Percentiles rank a stretch among this genome's conserved stretches.
phyloP scores from a whole-genome alignment of 768 basidiomycete genomes.

The Lanmaoa pseudosensibilis region DNA sequence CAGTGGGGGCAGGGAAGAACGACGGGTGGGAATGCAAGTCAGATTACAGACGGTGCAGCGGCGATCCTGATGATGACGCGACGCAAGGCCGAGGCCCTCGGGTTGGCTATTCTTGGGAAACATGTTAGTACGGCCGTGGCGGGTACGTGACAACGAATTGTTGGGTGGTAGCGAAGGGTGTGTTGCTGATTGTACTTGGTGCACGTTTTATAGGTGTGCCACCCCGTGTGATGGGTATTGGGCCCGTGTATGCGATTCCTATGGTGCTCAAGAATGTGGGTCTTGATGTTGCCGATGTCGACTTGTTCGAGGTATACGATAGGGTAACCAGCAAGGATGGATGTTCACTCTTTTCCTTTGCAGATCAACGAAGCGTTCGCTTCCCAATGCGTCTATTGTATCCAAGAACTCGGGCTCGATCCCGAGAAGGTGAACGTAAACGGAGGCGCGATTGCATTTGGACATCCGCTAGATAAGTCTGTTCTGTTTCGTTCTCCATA shows the following conservation, averaged over 20 bases:
- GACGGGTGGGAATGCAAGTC: constrained; percentile 85
- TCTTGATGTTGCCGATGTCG: constrained; percentile 66
- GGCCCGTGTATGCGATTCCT: constrained; percentile 82
- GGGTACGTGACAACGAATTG: constrained; percentile 39
- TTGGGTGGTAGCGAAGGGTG: background rate
- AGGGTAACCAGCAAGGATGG: background rate
- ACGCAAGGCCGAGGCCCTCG: constrained; percentile 72
- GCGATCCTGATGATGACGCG: constrained; percentile 81
- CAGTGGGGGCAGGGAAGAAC: constrained; percentile 75
- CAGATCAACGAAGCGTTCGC: constrained; percentile 94
- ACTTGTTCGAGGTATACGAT: constrained; percentile 67
- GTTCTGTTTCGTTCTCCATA: background rate
- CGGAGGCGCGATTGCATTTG: constrained; percentile 87
- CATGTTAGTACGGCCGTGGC: constrained; percentile 70
- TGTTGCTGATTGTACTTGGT: background rate
- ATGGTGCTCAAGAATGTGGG: constrained; percentile 68
- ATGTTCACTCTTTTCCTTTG: background rate
- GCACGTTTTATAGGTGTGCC: constrained; percentile 49
- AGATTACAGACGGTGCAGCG: constrained; percentile 83
- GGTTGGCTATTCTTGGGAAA: constrained; percentile 73
- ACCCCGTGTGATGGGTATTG: constrained; percentile 87
- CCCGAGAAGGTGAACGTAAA: constrained; percentile 80
- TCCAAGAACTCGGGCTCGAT: constrained; percentile 63
- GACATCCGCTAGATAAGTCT: constrained; percentile 77
- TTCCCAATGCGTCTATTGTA: constrained; percentile 74